Evolutionary conservation across 2,329 filamentous ascomycete genomes (phyloP), one percentile per base, ranked within the genome.

Genomic region (Phaeosphaeria sp.): DNA sequence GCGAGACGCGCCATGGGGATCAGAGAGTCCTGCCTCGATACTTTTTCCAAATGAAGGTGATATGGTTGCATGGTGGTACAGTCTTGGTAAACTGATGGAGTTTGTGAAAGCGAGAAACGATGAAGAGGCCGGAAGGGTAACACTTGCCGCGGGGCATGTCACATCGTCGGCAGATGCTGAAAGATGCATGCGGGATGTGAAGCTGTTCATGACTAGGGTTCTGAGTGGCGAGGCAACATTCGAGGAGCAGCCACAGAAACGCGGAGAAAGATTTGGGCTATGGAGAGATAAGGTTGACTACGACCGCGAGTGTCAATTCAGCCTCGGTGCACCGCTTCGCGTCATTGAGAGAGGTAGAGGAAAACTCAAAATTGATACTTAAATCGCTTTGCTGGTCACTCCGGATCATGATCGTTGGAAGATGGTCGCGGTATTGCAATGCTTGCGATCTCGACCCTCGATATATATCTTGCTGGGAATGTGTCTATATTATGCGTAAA

Each of bases 21-120:
- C 25, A 2, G 51, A 63, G 17, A 11, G 11, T 0, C 55, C 57
- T 3, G 55, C 53, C 3, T 50, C 53, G 7, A 63, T 61, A 25
- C 43, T 63, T 20, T 63, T 63, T 39, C 52, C 60, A 7, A 56
- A 39, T 11, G 60, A 63, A 25, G 57, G 55, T 2, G 22, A 61
- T 33, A 15, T 63, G 25, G 13, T 3, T 3, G 53, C 51, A 13
- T 63, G 60, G 60, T 63, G 60, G 60, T 15, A 46, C 9, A 60
- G 57, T 27, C 15, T 63, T 2, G 30, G 51, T 1, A 21, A 49
- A 21, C 39, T 60, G 11, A n/a, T 42, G 13, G 17, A 42, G 4
- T 7, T 42, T 20, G 39, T 42, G 2, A 7, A 18, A 18, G 15
- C 6, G 2, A 42, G 20, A 7, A 18, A 42, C 6, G 6, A 18